Base-by-base conservation (phyloP, 208 protist species). In the Leishmania turanica region DNA sequence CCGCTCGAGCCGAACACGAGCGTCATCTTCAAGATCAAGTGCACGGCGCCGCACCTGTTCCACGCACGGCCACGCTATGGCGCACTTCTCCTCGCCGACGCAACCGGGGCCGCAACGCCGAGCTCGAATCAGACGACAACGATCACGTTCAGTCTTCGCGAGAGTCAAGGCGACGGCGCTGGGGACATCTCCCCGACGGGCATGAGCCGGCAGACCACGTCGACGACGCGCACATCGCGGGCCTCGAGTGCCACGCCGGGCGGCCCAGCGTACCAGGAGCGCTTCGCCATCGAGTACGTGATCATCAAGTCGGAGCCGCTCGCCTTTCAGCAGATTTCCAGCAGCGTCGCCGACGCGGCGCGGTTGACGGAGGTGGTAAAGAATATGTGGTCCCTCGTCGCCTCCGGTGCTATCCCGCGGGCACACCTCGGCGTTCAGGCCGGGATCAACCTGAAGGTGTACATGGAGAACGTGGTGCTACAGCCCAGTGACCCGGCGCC, bases 21-120 rank as follows among this genome's bases (percentile, higher is more conserved):
- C 34, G 82, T 95, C 27, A 74, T 97, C 27, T 96, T 89, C 80
- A 97, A 97, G 75, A 85, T 95, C 6, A 97, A 97, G 84, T 93
- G 87, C 72, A 93, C 91, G 27, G 84, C 91, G 13, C 94, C 94
- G 21, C 84, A 90, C 9, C 75, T 89, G 19, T 97, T 97, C 73
- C 90, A 96, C 77, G 91, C 95, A 3, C 37, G 87, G n/a, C 94
- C 94, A 7, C 89, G 91, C 73, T 96, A 95, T 74, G 94, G 94
- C 11, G 90, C 91, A 31, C 60, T 96, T 0, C 79, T 93, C 7
- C 79, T 94, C 4, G 69, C 86, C 3, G 91, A 93, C 69, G 82
- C 74, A 37, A 85, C 47, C 74, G 92, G 87, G 7, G 64, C 78
- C 53, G 42, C 79, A 0, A 68, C 75, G 70, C 66, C 78, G 62